Evolutionary conservation across 805 yeast genomes (phyloP), one percentile per base, ranked within the genome.

Genomic region (Candida taoyuanica): DNA sequence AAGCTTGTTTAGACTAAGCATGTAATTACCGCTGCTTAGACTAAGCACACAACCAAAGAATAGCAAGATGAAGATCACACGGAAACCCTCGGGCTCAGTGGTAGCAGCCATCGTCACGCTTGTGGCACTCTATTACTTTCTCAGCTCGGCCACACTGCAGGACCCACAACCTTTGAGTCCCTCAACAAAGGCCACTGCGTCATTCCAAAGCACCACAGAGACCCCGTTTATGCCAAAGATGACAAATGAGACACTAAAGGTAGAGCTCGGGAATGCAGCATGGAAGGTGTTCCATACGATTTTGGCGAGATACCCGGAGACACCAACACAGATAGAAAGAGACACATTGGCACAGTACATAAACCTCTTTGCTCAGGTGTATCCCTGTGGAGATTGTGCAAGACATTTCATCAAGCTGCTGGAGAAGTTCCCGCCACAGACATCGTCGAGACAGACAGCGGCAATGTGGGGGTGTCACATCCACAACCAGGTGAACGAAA

Each of bases 301-400:
- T 24, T 67, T 93, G 34, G 95, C 98, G 1, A 73, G 96, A 55
- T 93, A 85, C 56, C 98, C 98, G 0, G 96, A 84, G 31, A 63
- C 64, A 18, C 98, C 98, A 15, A 62, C 80, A 1, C 49, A 55
- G 3, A 73, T 70, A 31, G 88, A 91, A 53, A 70, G 77, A 36
- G 58, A 67, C 21, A 83, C 91, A 19, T 65, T 93, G 33, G 53
- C 62, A 14, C 73, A 67, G 41, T 93, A 79, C 58, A 71, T 93
- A 16, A 63, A 75, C 17, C 65, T 85, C 25, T 93, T 89, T 64
- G 88, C 93, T 1, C 86, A 89, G 52, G 91, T 93, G 8, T 93
- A 93, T 48, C 98, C 98, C 0, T 91, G 98, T 63, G 95, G 95
- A 4, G 97, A 91, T 58, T 93, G 98, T 63, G 97, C 98, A 0